Evolutionary conservation across 345 rosid species (phyloP), one percentile per base, ranked within the genome.

Genomic region (Microcos paniculata): DNA sequence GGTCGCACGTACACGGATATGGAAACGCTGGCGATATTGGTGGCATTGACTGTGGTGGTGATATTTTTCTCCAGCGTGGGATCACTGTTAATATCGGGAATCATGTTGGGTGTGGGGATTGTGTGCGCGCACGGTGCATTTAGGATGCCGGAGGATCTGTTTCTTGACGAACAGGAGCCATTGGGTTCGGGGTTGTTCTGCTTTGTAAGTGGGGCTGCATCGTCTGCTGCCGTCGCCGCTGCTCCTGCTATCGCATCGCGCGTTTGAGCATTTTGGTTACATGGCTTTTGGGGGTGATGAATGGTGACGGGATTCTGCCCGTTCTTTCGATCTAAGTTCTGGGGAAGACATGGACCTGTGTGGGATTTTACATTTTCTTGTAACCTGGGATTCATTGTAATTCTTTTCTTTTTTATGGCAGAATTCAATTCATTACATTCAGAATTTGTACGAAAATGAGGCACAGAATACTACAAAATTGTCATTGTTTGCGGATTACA

Each of bases 1-100:
- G 85, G 88, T n/a, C 87, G 87, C 5, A 70, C 86, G n/a, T 82
- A 84, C 71, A 82, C 88, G 8, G 87, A 88, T 15, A 33, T 76
- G 13, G 88, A 88, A 61, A 85, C 80, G 21, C 80, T 86, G 42
- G 85, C 78, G 66, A 82, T 83, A 28, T 74, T 88, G 70, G 76
- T 81, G 15, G 45, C 72, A 18, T 49, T 16, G 4, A 88, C 91
- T n/a, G 77, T 84, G 62, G 76, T 88, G 38, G 86, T 86, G 8
- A 61, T 86, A 69, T 88, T 88, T 75, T 74, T 86, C 74, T 84
- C 90, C 1, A 85, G 87, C 62, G 86, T 88, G n/a, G 88, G 88
- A 16, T 85, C 90, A 38, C 65, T 88, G 15, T 70, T 88, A 55
- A 77, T 88, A 56, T 82, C 80, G 13, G 84, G 88, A 9, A 46